Conservation (phyloP, 805 yeast species). For the Metschnikowia cerradonensis region DNA sequence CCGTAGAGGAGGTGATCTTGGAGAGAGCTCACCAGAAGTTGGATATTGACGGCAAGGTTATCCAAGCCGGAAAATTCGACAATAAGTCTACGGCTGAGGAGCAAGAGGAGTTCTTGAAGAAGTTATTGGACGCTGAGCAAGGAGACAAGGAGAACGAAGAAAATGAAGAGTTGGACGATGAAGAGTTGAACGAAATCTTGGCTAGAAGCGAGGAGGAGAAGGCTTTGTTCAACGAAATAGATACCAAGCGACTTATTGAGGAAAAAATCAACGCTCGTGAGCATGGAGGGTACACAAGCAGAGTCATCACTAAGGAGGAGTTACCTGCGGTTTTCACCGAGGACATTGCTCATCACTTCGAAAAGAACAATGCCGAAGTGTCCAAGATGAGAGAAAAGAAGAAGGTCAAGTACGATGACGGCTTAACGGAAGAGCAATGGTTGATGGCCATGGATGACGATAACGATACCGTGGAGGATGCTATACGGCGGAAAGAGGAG, state of each 20-base stretch:
- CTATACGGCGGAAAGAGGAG: constrained; percentile 49
- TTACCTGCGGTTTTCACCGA: constrained; percentile 26
- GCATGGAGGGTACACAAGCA: constrained; percentile 17
- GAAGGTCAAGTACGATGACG: constrained; percentile 28
- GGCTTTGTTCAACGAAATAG: constrained; percentile 53
- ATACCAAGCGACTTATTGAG: constrained; percentile 46
- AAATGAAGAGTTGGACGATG: constrained; percentile 54
- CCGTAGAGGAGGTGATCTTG: constrained; percentile 78
- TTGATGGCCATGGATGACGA: constrained; percentile 54
- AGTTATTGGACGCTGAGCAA: constrained; percentile 67
- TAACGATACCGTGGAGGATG: constrained; percentile 58
- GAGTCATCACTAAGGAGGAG: constrained; percentile 24
- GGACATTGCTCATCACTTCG: constrained; percentile 25
- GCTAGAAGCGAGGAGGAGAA: constrained; percentile 66
- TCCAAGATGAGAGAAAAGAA: constrained; percentile 26
- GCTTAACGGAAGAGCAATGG: constrained; percentile 46
- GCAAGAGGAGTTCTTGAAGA: constrained; percentile 74
- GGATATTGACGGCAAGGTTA: constrained; percentile 85
- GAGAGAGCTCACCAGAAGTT: constrained; percentile 80
- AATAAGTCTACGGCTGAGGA: constrained; percentile 84
- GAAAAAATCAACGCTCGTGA: constrained; percentile 21
- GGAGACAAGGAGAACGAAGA: constrained; percentile 54
- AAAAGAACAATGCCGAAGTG: constrained; percentile 24
- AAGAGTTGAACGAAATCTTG: constrained; percentile 66
- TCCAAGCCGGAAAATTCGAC: constrained; percentile 88